A percentile compares a stretch with the other conserved stretches of the same genome.
Evolutionary conservation across 1,139 yeast genomes (phyloP).

Genomic region (Barnettozyma hawaiiensis): DNA sequence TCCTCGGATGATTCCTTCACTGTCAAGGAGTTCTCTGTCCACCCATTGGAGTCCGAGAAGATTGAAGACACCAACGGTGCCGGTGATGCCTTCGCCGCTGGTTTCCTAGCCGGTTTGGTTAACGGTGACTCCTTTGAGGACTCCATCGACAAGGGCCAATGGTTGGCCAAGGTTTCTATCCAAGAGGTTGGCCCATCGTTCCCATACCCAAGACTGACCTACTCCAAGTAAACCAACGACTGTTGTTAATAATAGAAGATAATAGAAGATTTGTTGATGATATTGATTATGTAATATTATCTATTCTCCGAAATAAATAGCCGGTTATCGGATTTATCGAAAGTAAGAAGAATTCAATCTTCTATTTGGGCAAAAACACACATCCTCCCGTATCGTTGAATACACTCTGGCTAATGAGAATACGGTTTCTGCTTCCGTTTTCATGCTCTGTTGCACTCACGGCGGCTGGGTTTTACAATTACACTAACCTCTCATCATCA

Average conservation of each 20-base stretch:
- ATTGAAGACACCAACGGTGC: constrained; percentile 97
- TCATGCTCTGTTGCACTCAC: background rate
- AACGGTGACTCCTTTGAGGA: constrained; percentile 59
- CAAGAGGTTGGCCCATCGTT: constrained; percentile 93
- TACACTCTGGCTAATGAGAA: too few species aligned
- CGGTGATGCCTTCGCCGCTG: constrained; percentile 99
- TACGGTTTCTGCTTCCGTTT: background rate
- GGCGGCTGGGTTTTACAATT: background rate
- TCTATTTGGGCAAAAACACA: too few species aligned
- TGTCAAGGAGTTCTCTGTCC: constrained; percentile 58
- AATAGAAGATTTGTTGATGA: too few species aligned
- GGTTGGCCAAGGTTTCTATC: constrained; percentile 91
- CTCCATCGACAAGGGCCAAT: constrained; percentile 84
- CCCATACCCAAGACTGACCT: constrained; percentile 66
- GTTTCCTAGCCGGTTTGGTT: constrained; percentile 86
- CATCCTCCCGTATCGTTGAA: too few species aligned
- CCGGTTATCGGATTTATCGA: background rate
- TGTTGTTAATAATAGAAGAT: too few species aligned
- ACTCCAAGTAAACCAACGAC: constrained; percentile 28
- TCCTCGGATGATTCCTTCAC: constrained; percentile 40
- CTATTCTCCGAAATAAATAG: too few species aligned
- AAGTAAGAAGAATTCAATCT: too few species aligned
- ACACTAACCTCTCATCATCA: background rate
- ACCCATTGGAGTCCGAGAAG: constrained; percentile 57
- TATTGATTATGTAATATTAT: background rate